Base-by-base conservation (phyloP, 129 eudicot species). In the Flaveria linearis region DNA sequence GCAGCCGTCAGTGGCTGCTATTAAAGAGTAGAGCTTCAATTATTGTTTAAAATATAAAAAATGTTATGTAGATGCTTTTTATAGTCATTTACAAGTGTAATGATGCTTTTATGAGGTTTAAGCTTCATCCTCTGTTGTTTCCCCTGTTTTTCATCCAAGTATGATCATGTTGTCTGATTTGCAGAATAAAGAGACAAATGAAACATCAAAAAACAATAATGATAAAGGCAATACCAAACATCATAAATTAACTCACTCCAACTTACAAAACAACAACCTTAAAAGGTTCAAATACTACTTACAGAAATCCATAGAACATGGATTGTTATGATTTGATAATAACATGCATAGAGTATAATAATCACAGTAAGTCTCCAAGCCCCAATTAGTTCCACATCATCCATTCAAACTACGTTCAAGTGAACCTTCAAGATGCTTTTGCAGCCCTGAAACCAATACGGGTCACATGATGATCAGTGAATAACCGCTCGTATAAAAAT, bases 1-100 rank as follows among this genome's bases (percentile, higher is more conserved):
- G 96, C 74, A 55, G 51, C 96, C 96, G 10, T 85, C 85, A 51
- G 72, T 90, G 11, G 83, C 74, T 80, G 72, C 92, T 36, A 87
- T 90, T 64, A 55, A 67, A 55, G 92, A 90, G 80, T 82, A 85
- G 75, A 56, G 0, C 15, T 10, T 72, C 20, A 18, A 46, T 56
- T 23, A 18, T 7, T 61, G 22, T 58, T 58, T 45, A 13, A 69
- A 30, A 26, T 61, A 5, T 16, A 5, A 20, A 56, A 76, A 14
- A 0, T 41, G 13, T 13, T 9, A 11, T 72, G 12, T 62, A 41
- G 33, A 72, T 36, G 51, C 72, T 23, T 64, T 57, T 56, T 78
- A 69, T 57, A 77, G 50, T 72, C 49, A 43, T 22, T 63, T 79
- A 26, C 68, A 64, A 25, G 70, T 73, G 77, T 72, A 52, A 28